A percentile compares a stretch with the other conserved stretches of the same genome.
phyloP scores from a whole-genome alignment of 352 stramenopile species.

The Blastocystis sp. region DNA sequence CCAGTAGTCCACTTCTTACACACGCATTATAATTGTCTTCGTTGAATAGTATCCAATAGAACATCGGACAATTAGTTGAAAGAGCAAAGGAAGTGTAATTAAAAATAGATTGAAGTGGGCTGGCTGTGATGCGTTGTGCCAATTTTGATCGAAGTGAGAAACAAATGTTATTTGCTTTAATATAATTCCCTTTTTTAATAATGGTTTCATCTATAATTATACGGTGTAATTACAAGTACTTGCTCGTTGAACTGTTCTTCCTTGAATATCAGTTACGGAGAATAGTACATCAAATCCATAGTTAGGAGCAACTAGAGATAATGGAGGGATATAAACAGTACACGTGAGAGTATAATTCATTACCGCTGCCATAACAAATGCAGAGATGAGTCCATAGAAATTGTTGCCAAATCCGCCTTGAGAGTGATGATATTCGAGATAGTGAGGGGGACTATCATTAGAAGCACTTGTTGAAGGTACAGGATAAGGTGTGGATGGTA shows the following conservation, averaged over 20 bases:
- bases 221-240: background rate
- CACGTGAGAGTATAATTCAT: background rate
- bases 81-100: background rate
- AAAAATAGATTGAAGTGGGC: background rate
- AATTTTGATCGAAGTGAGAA: no score
- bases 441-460: background rate
- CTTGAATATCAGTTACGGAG: background rate
- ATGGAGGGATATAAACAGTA: background rate
- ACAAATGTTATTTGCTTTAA: no score
- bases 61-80: conserved; percentile 37
- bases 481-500: no score
- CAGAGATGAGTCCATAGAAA: background rate
- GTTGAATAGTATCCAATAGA: conserved; percentile 11
- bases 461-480: no score
- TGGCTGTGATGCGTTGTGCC: no score
- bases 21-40: background rate
- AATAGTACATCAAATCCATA: background rate
- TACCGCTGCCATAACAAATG: background rate
- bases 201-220: no score
- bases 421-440: no score
- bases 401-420: background rate
- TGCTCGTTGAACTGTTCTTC: background rate
- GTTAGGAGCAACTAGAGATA: background rate
- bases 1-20: background rate
- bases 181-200: no score